Conservation (phyloP, 331 rosid species). For the Rosa hybrid region DNA sequence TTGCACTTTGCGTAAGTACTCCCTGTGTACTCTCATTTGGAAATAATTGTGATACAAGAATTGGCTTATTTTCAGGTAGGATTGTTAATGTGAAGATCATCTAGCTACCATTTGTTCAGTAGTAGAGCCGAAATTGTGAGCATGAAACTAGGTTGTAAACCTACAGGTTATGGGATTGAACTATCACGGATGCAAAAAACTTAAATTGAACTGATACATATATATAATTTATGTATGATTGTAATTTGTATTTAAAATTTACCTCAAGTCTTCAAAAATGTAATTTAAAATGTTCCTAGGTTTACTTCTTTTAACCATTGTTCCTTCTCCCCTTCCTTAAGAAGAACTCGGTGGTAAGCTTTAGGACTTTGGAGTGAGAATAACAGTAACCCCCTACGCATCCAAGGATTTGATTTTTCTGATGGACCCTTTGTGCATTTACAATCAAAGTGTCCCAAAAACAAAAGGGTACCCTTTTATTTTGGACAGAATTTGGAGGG, state of each 20-base stretch:
- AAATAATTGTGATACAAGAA: conserved; percentile 7
- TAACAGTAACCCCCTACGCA: background rate
- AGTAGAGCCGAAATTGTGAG: background rate
- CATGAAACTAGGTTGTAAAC: background rate
- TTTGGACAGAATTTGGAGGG: conserved; percentile 11
- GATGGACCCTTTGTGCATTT: background rate
- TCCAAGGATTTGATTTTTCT: background rate
- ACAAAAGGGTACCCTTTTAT: background rate
- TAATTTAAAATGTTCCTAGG: background rate
- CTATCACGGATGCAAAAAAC: background rate
- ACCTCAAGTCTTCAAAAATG: background rate
- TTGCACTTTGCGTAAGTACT: background rate
- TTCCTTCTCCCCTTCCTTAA: background rate
- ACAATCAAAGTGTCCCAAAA: background rate
- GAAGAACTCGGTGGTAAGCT: background rate
- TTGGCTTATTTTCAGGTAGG: conserved; percentile 10
- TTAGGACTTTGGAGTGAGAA: background rate
- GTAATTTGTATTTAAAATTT: background rate
- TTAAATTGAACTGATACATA: background rate
- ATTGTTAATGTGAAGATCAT: background rate
- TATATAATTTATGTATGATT: background rate
- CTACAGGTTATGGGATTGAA: background rate
- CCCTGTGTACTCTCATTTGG: conserved; percentile 4
- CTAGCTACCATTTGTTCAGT: background rate
- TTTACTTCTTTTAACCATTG: background rate